Evolutionary conservation across 2,329 filamentous ascomycete genomes (phyloP).

Genomic region (Aphanocladium album): DNA sequence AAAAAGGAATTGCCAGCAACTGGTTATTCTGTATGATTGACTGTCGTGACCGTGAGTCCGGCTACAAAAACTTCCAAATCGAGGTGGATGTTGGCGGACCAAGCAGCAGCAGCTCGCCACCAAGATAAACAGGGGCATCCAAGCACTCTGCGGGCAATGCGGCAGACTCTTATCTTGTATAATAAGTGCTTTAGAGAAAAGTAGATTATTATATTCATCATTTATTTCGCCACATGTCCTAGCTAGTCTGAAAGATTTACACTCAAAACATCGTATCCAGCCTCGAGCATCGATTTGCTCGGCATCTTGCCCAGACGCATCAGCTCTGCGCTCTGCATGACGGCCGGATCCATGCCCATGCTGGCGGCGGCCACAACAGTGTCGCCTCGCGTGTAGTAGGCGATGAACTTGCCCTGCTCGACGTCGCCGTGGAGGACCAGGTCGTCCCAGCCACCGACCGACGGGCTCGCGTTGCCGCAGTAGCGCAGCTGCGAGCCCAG

Average conservation of each 20-base stretch:
- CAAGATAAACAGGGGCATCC: no score
- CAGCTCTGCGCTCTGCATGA: slow-evolving; percentile 76
- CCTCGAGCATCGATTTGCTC: slow-evolving; percentile 68
- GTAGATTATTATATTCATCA: no score
- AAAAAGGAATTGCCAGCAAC: no score
- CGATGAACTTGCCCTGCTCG: slow-evolving; percentile 75
- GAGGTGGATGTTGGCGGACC: no score
- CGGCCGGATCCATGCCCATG: slow-evolving; percentile 85
- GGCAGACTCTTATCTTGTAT: no score
- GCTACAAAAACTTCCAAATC: no score
- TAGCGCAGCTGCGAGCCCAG: slow-evolving; percentile 86
- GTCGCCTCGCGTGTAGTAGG: slow-evolving; percentile 84
- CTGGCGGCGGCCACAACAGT: slow-evolving; percentile 84
- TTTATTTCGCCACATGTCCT: neutral
- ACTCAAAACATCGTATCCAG: slow-evolving; percentile 50
- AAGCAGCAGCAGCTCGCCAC: no score
- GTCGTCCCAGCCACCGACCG: slow-evolving; percentile 72
- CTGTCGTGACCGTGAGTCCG: no score
- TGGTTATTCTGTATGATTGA: no score
- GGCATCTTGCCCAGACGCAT: slow-evolving; percentile 83
- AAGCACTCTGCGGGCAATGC: no score
- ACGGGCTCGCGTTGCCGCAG: slow-evolving; percentile 68
- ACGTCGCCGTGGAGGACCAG: slow-evolving; percentile 73
- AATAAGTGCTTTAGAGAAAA: no score
- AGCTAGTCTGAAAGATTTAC: slow-evolving; percentile 31